Conservation (phyloP, 1,139 yeast genomes). For the Zygosaccharomyces sapae region DNA sequence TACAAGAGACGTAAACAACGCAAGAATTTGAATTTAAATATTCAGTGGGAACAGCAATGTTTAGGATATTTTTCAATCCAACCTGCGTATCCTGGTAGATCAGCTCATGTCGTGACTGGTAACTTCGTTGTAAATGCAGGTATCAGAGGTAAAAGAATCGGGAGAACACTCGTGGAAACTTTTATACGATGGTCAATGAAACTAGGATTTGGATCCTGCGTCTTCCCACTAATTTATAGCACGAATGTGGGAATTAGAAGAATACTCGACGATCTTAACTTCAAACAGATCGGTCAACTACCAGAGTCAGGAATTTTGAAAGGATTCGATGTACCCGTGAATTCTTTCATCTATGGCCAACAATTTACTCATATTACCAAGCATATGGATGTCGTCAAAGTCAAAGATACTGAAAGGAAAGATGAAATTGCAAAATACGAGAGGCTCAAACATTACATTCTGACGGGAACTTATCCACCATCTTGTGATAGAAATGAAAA, state of each 20-base stretch:
- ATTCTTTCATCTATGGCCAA: constrained; percentile 69
- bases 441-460: constrained; percentile 70
- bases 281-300: constrained; percentile 71
- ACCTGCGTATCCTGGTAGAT: constrained; percentile 89
- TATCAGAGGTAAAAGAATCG: constrained; percentile 89
- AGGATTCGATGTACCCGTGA: constrained; percentile 79
- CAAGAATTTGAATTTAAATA: constrained; percentile 33
- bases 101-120: constrained; percentile 87
- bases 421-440: constrained; percentile 49
- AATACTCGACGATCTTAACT: constrained; percentile 75
- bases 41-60: constrained; percentile 88
- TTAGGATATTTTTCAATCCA: constrained; percentile 78
- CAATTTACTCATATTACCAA: constrained; percentile 40
- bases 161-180: constrained; percentile 76
- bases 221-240: constrained; percentile 84
- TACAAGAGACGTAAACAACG: constrained; percentile 29
- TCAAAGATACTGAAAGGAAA: constrained; percentile 29
- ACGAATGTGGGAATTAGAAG: constrained; percentile 78
- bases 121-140: constrained; percentile 88
- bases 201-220: constrained; percentile 77
- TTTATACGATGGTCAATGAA: constrained; percentile 87
- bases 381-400: constrained; percentile 30
- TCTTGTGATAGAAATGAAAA: constrained; percentile 78
- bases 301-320: constrained; percentile 83
- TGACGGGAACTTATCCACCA: constrained; percentile 83